These are phyloP conservation scores for Canna indica DNA, from an alignment of 176 grass and related monocot species.

Conservation along the genomic window DNA sequence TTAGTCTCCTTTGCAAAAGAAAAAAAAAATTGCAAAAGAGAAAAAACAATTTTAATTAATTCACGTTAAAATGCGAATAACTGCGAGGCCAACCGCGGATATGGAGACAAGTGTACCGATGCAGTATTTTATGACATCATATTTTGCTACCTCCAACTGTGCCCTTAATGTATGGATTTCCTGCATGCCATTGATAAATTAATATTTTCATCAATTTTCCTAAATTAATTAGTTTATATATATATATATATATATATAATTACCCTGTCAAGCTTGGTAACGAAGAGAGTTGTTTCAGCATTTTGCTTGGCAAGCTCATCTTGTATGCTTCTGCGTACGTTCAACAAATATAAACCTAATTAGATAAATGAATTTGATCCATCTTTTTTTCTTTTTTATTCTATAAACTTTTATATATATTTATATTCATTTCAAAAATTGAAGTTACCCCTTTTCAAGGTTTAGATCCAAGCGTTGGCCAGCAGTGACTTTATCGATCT, in stretches of 20 bases:
- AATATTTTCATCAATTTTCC: too few species aligned
- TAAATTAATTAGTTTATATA: too few species aligned
- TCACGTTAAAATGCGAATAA: conserved; percentile 48
- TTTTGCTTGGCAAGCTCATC: conserved; percentile 90
- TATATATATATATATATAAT: too few species aligned
- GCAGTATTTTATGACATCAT: conserved; percentile 96
- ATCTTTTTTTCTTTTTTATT: too few species aligned
- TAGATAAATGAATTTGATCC: neutral
- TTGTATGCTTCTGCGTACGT: conserved; percentile 58
- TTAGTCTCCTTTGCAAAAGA: too few species aligned
- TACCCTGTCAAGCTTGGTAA: conserved; percentile 87
- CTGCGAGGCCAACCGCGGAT: conserved; percentile 55
- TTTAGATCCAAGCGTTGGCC: conserved; percentile 95
- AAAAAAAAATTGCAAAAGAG: conserved; percentile 7
- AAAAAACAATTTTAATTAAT: too few species aligned
- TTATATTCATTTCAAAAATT: too few species aligned
- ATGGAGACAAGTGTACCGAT: conserved; percentile 78
- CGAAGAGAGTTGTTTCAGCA: conserved; percentile 72
- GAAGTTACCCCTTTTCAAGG: conserved; percentile 88
- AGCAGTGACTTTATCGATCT: conserved; percentile 97
- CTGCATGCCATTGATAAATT: too few species aligned
- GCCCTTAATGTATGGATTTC: conserved; percentile 75
- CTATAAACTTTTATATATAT: too few species aligned
- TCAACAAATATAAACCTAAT: neutral
- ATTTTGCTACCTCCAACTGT: conserved; percentile 83